Evolutionary conservation across 2,329 filamentous ascomycete species (phyloP).

Genomic region (Septoria linicola): DNA sequence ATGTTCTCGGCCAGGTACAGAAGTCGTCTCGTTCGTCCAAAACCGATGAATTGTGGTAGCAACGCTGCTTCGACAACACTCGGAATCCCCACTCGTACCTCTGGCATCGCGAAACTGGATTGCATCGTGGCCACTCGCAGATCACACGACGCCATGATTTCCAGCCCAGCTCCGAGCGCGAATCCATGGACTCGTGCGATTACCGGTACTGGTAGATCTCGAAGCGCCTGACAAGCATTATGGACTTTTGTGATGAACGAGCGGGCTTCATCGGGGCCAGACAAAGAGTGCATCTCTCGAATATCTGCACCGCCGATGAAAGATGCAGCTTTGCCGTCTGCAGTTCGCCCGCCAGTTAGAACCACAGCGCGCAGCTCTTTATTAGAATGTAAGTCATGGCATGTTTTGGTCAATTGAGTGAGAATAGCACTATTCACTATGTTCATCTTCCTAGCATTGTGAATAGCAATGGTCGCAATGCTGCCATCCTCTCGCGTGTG

Average conservation of each 20-base stretch:
- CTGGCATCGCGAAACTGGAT: constrained; percentile 43
- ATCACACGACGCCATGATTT: constrained; percentile 41
- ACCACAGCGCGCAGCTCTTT: constrained; percentile 29
- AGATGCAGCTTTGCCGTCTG: constrained; percentile 28
- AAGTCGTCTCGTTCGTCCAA: constrained; percentile 40
- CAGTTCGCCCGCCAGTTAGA: constrained; percentile 27
- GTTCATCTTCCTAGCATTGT: constrained; percentile 34
- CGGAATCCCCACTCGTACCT: constrained; percentile 42
- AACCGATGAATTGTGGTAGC: constrained; percentile 41
- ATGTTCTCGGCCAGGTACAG: constrained; percentile 42
- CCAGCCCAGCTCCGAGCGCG: constrained; percentile 41
- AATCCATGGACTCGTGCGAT: constrained; percentile 42
- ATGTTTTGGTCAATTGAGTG: constrained; percentile 21
- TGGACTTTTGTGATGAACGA: constrained; percentile 41
- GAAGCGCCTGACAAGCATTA: constrained; percentile 37
- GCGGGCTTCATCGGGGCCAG: constrained; percentile 33
- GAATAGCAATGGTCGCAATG: constrained; percentile 31
- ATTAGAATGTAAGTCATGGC: constrained; percentile 18
- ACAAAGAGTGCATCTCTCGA: constrained; percentile 30
- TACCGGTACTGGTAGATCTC: constrained; percentile 41
- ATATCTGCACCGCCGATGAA: constrained; percentile 37
- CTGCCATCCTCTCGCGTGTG: background rate
- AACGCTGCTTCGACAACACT: constrained; percentile 43
- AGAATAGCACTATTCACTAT: constrained; percentile 29
- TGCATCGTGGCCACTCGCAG: constrained; percentile 38